phyloP scores from a whole-genome alignment of 352 stramenopile species.

The Globisporangium emineosum region DNA sequence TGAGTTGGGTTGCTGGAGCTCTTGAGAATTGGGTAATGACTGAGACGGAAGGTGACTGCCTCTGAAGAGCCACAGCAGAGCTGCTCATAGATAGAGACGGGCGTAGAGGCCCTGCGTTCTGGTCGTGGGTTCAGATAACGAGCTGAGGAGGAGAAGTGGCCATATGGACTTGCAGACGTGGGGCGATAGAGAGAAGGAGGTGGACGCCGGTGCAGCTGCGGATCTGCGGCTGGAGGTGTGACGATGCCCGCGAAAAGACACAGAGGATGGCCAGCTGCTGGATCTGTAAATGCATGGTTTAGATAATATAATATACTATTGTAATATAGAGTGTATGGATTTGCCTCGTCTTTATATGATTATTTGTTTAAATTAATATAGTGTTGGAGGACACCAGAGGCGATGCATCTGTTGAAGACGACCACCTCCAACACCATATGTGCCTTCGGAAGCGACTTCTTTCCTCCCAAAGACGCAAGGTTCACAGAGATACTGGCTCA shows the following conservation, averaged over 20 bases:
- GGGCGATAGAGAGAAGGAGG: neutral
- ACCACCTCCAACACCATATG: neutral
- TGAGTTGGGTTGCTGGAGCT: neutral
- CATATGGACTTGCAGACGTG: neutral
- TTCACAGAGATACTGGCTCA: neutral
- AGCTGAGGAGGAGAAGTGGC: neutral
- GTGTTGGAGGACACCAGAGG: neutral
- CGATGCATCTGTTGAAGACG: conserved; percentile 4
- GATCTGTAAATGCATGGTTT: too few relatives aligned
- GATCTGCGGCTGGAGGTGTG: neutral
- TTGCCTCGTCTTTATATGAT: neutral
- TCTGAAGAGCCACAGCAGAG: neutral
- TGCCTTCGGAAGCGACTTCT: neutral
- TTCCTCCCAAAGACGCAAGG: neutral
- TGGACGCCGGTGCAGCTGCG: neutral
- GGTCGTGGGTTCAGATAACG: conserved; percentile 2
- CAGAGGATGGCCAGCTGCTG: neutral
- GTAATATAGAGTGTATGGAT: too few relatives aligned
- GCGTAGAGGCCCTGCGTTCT: neutral
- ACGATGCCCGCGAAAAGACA: neutral
- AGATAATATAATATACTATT: too few relatives aligned
- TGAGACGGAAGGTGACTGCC: neutral
- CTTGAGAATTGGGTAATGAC: neutral
- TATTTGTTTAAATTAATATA: neutral
- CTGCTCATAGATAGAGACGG: neutral